Evolutionary conservation across 176 grass and related monocot species (phyloP).

Genomic region (Cymbopogon citratus): DNA sequence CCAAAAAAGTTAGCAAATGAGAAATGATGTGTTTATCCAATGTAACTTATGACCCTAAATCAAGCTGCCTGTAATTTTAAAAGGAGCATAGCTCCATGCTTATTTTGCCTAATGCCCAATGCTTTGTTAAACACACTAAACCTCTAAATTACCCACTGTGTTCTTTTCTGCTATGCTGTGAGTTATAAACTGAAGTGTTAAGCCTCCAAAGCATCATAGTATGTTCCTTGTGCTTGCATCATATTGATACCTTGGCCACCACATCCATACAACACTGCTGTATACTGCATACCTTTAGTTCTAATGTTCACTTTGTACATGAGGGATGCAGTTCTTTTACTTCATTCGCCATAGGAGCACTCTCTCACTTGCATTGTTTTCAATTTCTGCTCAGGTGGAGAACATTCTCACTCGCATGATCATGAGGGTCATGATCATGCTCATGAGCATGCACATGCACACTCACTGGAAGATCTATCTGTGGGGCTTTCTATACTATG

Average conservation of each 20-base stretch:
- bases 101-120: background rate
- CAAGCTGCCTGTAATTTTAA: background rate
- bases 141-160: background rate
- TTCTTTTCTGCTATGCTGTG: background rate
- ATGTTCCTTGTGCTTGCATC: slow-evolving; percentile 1
- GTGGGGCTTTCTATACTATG: slow-evolving; percentile 84
- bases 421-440: slow-evolving; percentile 59
- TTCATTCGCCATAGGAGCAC: background rate
- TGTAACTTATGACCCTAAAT: background rate
- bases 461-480: slow-evolving; percentile 96
- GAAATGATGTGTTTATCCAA: background rate
- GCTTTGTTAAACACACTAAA: background rate
- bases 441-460: slow-evolving; percentile 75
- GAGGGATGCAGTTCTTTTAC: background rate
- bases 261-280: background rate
- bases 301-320: background rate
- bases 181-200: background rate
- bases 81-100: slow-evolving; percentile 4
- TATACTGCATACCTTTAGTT: background rate
- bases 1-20: background rate
- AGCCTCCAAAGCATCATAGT: background rate
- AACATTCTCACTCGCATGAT: slow-evolving; percentile 63
- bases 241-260: background rate
- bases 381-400: slow-evolving; percentile 56
- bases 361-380: slow-evolving; percentile 18